A percentile compares a stretch with the other conserved stretches of the same genome.
These are phyloP conservation scores for Salix caprea DNA, from an alignment of 345 rosid genomes.

Conservation along the genomic window DNA sequence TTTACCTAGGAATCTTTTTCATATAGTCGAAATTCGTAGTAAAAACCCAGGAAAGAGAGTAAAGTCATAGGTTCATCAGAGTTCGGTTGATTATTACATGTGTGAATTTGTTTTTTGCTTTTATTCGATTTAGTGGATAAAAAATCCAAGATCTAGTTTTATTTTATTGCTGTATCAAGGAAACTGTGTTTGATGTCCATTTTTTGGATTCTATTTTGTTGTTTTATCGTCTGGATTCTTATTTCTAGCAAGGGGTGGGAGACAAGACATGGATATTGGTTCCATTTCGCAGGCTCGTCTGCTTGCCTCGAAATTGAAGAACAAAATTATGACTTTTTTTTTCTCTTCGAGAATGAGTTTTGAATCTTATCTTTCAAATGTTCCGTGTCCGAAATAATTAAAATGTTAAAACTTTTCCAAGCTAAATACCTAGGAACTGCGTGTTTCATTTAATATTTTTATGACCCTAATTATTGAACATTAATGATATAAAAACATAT, in stretches of 20 bases:
- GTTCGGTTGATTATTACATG: neutral
- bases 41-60: neutral
- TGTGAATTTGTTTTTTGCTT: neutral
- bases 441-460: neutral
- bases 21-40: neutral
- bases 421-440: neutral
- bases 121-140: neutral
- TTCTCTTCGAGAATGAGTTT: neutral
- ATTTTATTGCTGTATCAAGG: neutral
- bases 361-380: neutral
- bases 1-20: neutral
- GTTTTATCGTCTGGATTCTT: neutral
- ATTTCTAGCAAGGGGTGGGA: neutral
- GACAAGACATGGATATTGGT: neutral
- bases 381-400: neutral
- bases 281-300: neutral
- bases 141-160: neutral
- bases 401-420: neutral
- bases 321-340: neutral
- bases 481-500: neutral
- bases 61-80: neutral
- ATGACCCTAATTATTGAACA: neutral
- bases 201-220: neutral
- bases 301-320: neutral
- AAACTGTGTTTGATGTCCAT: neutral